Percentiles rank a stretch among this genome's conserved stretches.
Evolutionary conservation across 805 yeast genomes (phyloP).

Genomic region (Cyberlindnera saturnus): DNA sequence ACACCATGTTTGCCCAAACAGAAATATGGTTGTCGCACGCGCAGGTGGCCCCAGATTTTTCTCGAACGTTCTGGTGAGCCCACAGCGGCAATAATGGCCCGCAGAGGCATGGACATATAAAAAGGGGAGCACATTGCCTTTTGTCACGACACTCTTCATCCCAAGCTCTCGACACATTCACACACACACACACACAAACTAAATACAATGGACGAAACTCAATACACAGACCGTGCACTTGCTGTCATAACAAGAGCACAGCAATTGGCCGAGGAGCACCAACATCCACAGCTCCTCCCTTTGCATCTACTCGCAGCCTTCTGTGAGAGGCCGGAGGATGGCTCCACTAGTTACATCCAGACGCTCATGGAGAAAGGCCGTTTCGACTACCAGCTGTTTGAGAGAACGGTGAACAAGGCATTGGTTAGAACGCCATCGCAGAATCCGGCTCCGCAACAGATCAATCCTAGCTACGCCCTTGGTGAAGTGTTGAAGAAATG

Average conservation of each 20-base stretch:
- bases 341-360: conserved; percentile 61
- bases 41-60: no score
- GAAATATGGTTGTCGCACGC: no score
- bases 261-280: conserved; percentile 76
- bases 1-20: no score
- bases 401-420: conserved; percentile 72
- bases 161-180: neutral
- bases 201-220: conserved; percentile 43
- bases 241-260: conserved; percentile 73
- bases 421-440: conserved; percentile 85
- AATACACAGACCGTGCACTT: conserved; percentile 92
- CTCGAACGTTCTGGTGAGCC: no score
- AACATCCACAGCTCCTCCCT: conserved; percentile 82
- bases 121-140: neutral
- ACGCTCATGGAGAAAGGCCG: conserved; percentile 81
- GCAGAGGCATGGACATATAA: neutral
- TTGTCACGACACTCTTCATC: neutral
- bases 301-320: conserved; percentile 88
- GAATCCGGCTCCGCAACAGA: conserved; percentile 80
- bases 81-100: no score
- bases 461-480: conserved; percentile 69
- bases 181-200: neutral
- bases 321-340: conserved; percentile 54
- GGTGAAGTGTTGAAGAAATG: conserved; percentile 73
- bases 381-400: conserved; percentile 78